Evolutionary conservation across 2,329 filamentous ascomycete species (phyloP).

Genomic region (Metarhizium rileyi): DNA sequence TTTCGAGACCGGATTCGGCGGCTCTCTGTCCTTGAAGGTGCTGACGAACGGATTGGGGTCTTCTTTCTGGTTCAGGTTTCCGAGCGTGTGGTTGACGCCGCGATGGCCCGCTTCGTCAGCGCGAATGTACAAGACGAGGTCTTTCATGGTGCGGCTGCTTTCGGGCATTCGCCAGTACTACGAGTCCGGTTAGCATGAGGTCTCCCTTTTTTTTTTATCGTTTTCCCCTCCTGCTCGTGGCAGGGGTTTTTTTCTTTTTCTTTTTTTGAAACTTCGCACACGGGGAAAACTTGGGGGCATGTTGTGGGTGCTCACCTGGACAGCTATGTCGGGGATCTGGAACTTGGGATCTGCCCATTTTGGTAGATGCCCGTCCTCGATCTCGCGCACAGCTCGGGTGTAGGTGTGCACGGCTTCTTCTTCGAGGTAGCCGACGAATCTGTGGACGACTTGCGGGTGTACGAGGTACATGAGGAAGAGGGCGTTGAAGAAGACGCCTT

Average conservation of each 20-base stretch:
- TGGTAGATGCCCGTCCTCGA: conserved; percentile 75
- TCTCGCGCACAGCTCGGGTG: conserved; percentile 75
- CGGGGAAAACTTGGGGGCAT: too few relatives aligned
- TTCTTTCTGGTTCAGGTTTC: conserved; percentile 72
- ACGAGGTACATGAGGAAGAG: conserved; percentile 85
- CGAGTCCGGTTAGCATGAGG: not conserved
- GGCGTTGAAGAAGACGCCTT: conserved; percentile 94
- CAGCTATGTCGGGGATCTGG: conserved; percentile 74
- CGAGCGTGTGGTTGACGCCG: conserved; percentile 91
- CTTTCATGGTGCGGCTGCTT: conserved; percentile 69
- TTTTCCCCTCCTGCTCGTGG: too few relatives aligned
- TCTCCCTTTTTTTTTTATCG: not conserved
- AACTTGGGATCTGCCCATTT: conserved; percentile 65
- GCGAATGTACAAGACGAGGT: conserved; percentile 79
- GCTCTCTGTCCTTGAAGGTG: conserved; percentile 60
- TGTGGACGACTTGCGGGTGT: conserved; percentile 78
- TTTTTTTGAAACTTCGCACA: too few relatives aligned
- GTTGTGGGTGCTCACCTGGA: conserved; percentile 35
- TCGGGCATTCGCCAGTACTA: conserved; percentile 91
- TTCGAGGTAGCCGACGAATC: conserved; percentile 94
- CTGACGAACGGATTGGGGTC: conserved; percentile 92
- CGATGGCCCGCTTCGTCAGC: conserved; percentile 85
- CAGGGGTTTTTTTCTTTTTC: too few relatives aligned
- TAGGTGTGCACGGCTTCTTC: conserved; percentile 97
- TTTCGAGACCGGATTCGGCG: conserved; percentile 56